These are phyloP conservation scores for Polytrichum formosum DNA, from an alignment of 225 moss, liverwort and hornwort species.

Conservation along the genomic window DNA sequence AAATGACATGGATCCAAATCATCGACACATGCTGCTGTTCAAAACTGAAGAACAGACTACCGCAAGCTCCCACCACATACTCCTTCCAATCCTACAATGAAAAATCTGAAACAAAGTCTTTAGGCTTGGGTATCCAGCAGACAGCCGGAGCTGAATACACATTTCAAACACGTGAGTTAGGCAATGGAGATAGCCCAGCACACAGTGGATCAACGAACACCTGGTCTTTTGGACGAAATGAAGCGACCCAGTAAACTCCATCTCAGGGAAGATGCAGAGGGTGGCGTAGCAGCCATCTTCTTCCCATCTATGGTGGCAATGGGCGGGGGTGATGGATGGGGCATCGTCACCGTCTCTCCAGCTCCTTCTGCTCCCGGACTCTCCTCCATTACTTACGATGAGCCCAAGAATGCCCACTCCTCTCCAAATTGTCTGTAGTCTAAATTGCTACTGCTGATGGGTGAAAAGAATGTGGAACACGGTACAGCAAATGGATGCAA, in stretches of 20 bases:
- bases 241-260: slow-evolving; percentile 51
- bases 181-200: background rate
- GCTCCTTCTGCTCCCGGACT: slow-evolving; percentile 8
- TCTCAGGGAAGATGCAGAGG: slow-evolving; percentile 33
- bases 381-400: slow-evolving; percentile 10
- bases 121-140: too few relatives aligned
- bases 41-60: background rate
- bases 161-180: too few relatives aligned
- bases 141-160: too few relatives aligned
- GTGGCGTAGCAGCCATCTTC: slow-evolving; percentile 8
- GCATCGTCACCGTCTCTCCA: too few relatives aligned
- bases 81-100: too few relatives aligned
- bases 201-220: slow-evolving; percentile 14
- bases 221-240: slow-evolving; percentile 43
- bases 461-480: too few relatives aligned
- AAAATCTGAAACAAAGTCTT: too few relatives aligned
- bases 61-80: background rate
- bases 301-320: slow-evolving; percentile 4
- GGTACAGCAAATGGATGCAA: too few relatives aligned
- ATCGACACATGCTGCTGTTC: background rate
- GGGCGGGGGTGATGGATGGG: too few relatives aligned
- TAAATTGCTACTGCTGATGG: too few relatives aligned
- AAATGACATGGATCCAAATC: background rate
- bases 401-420: too few relatives aligned
- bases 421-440: too few relatives aligned